A percentile compares a stretch with the other conserved stretches of the same genome.
phyloP scores from a whole-genome alignment of 148 eudicot species.

The Pouteria glomerata region DNA sequence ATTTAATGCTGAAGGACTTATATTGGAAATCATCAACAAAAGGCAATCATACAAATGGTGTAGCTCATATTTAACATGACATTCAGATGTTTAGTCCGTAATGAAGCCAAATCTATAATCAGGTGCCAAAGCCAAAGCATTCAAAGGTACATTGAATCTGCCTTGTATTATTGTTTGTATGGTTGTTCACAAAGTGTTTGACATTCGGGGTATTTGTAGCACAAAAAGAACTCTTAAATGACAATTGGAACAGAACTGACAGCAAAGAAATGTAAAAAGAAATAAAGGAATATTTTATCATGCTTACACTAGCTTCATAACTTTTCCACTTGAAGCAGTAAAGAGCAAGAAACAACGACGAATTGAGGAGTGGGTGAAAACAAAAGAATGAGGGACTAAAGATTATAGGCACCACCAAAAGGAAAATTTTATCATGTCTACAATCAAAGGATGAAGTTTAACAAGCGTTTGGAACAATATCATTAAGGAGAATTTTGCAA shows the following conservation, averaged over 20 bases:
- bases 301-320: not conserved
- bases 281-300: not conserved
- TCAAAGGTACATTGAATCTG: not conserved
- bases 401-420: not conserved
- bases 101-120: not conserved
- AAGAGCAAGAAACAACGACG: not conserved
- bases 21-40: not conserved
- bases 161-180: not conserved
- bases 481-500: not conserved
- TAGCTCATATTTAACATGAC: not conserved
- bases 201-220: not conserved
- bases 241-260: not conserved
- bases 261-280: not conserved
- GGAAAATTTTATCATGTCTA: not conserved
- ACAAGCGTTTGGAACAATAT: too few relatives aligned
- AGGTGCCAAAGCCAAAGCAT: not conserved
- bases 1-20: conserved; percentile 5
- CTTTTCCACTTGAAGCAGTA: not conserved
- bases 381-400: too few relatives aligned
- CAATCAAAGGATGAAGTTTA: too few relatives aligned
- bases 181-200: not conserved
- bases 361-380: not conserved
- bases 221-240: not conserved
- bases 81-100: not conserved
- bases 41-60: not conserved